Percentiles rank a stretch among this genome's conserved stretches.
phyloP scores from a whole-genome alignment of 768 basidiomycete genomes.

The Tulasnella sp. region DNA sequence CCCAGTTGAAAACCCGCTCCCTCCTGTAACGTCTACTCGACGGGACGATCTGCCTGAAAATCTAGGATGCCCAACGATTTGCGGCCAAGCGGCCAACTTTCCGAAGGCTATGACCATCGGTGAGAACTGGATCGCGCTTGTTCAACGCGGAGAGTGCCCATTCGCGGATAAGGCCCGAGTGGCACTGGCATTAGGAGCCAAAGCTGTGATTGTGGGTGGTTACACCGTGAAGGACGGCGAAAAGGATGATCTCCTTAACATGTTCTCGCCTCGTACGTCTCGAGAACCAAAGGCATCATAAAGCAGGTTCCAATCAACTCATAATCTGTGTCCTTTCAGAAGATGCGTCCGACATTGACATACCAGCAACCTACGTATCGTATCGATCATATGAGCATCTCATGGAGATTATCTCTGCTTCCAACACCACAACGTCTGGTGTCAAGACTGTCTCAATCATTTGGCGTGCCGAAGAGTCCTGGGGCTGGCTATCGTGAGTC shows the following conservation, averaged over 20 bases:
- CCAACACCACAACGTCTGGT: conserved; percentile 71
- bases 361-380: conserved; percentile 81
- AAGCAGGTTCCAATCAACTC: not conserved
- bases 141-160: conserved; percentile 80
- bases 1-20: conserved; percentile 24
- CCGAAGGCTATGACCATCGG: conserved; percentile 36
- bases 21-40: conserved; percentile 6
- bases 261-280: conserved; percentile 74
- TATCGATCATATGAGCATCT: conserved; percentile 69
- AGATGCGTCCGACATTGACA: conserved; percentile 73
- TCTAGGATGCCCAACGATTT: conserved; percentile 59
- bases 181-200: conserved; percentile 62
- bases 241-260: conserved; percentile 71
- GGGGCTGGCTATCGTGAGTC: conserved; percentile 88
- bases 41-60: conserved; percentile 27
- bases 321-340: not conserved
- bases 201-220: conserved; percentile 87
- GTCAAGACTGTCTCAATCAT: conserved; percentile 51
- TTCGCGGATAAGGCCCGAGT: conserved; percentile 80
- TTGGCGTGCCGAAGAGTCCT: conserved; percentile 33
- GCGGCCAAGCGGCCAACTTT: conserved; percentile 40
- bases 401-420: conserved; percentile 52
- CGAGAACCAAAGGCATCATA: not conserved
- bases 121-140: conserved; percentile 82
- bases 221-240: conserved; percentile 45